Conservation (phyloP, 805 yeast species). For the Sugiyamaella mastotermitis region DNA sequence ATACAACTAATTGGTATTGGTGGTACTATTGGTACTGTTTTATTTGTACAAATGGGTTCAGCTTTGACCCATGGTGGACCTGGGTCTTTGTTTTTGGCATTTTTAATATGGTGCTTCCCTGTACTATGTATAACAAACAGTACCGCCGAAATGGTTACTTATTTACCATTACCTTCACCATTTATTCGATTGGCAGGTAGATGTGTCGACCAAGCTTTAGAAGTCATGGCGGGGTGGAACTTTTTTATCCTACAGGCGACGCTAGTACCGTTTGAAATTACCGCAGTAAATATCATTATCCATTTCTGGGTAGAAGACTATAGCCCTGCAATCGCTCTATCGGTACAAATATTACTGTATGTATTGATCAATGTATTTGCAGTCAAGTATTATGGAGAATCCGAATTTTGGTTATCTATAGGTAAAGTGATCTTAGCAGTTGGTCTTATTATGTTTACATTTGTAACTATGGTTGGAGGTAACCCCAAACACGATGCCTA, state of each 20-base stretch:
- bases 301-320: slow-evolving; percentile 79
- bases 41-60: slow-evolving; percentile 66
- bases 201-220: slow-evolving; percentile 70
- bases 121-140: slow-evolving; percentile 60
- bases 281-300: slow-evolving; percentile 69
- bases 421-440: slow-evolving; percentile 68
- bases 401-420: slow-evolving; percentile 72
- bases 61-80: slow-evolving; percentile 67
- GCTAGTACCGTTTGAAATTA: slow-evolving; percentile 77
- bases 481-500: slow-evolving; percentile 63
- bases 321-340: slow-evolving; percentile 63
- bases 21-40: slow-evolving; percentile 77
- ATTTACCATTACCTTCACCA: slow-evolving; percentile 70
- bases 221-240: slow-evolving; percentile 73
- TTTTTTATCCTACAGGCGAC: slow-evolving; percentile 72
- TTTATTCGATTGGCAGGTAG: slow-evolving; percentile 69
- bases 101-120: slow-evolving; percentile 63
- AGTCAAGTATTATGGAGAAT: slow-evolving; percentile 71
- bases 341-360: slow-evolving; percentile 59
- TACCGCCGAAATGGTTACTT: slow-evolving; percentile 75
- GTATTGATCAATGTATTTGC: slow-evolving; percentile 63
- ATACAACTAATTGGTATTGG: slow-evolving; percentile 75
- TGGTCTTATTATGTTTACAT: slow-evolving; percentile 72
- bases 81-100: slow-evolving; percentile 57
- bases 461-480: slow-evolving; percentile 82